These are phyloP conservation scores for Saccharomyces pastorianus DNA, from an alignment of 1,139 yeast species.

Conservation along the genomic window DNA sequence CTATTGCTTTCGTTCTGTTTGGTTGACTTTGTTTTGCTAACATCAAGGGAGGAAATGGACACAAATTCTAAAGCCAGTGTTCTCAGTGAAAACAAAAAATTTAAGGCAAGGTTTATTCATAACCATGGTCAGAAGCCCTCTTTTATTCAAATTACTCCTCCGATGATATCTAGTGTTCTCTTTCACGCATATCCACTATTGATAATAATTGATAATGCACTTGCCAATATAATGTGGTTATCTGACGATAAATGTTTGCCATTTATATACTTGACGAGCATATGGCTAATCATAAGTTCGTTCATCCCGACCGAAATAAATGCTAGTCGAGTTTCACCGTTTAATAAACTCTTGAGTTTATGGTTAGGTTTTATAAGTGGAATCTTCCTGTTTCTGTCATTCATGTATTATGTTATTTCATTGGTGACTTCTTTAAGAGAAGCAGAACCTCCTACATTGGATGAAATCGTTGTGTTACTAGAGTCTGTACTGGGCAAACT, in stretches of 20 bases:
- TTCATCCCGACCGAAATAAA: background rate
- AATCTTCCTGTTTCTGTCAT: conserved; percentile 12
- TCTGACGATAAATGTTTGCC: conserved; percentile 16
- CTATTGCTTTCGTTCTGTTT: background rate
- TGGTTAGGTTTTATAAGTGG: conserved; percentile 22
- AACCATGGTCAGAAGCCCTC: conserved; percentile 21
- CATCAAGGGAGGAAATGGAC: background rate
- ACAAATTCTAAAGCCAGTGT: background rate
- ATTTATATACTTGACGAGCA: conserved; percentile 10
- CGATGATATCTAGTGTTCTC: conserved; percentile 3
- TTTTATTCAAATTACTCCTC: conserved; percentile 13
- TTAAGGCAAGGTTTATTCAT: conserved; percentile 19
- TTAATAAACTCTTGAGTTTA: conserved; percentile 5
- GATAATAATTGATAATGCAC: conserved; percentile 11
- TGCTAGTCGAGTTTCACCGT: background rate
- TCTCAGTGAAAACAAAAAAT: background rate
- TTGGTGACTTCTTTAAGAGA: conserved; percentile 15
- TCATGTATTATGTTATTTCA: conserved; percentile 18
- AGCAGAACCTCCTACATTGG: conserved; percentile 29
- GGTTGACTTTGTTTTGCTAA: background rate
- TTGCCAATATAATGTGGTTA: conserved; percentile 18
- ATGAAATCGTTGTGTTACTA: conserved; percentile 25
- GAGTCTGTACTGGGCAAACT: conserved; percentile 25
- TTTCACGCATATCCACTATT: conserved; percentile 14
- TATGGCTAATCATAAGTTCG: conserved; percentile 5